These are phyloP conservation scores for Thymus quinquecostatus DNA, from an alignment of 257 asterid genomes.

Conservation along the genomic window DNA sequence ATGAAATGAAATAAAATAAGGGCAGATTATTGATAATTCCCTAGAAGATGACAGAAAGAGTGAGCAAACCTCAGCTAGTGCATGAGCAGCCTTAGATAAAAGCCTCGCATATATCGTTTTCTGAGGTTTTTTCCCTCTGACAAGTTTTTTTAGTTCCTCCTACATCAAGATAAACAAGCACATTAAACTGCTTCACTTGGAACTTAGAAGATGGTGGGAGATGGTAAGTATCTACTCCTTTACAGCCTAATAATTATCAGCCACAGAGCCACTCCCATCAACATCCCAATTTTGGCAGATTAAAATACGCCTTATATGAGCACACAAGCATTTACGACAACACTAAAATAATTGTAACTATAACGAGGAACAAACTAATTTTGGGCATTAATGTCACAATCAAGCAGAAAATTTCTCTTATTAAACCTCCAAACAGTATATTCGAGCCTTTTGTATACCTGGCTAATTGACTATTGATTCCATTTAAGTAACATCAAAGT, in stretches of 20 bases:
- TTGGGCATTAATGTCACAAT: no score
- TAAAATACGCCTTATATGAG: background rate
- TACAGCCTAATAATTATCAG: slow-evolving; percentile 10
- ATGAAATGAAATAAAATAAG: slow-evolving; percentile 1
- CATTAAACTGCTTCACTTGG: slow-evolving; percentile 2
- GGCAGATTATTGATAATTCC: slow-evolving; percentile 13
- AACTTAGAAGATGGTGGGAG: slow-evolving; percentile 8
- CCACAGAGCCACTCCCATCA: slow-evolving; percentile 7
- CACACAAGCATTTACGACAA: no score
- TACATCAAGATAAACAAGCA: slow-evolving; percentile 40
- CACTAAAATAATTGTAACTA: no score
- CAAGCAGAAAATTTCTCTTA: no score
- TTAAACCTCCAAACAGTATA: no score
- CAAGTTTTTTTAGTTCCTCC: slow-evolving; percentile 79
- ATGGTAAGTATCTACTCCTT: slow-evolving; percentile 5
- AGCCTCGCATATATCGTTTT: slow-evolving; percentile 82
- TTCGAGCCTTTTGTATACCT: no score
- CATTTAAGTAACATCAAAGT: no score
- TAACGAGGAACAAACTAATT: no score
- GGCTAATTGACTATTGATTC: no score
- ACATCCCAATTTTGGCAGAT: slow-evolving; percentile 9
- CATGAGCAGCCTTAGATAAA: slow-evolving; percentile 91
- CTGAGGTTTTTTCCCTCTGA: slow-evolving; percentile 75
- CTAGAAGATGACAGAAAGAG: slow-evolving; percentile 20
- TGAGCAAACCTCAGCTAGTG: slow-evolving; percentile 81